phyloP scores from a whole-genome alignment of 2,329 filamentous ascomycete species.

The Monosporascus sp. region DNA sequence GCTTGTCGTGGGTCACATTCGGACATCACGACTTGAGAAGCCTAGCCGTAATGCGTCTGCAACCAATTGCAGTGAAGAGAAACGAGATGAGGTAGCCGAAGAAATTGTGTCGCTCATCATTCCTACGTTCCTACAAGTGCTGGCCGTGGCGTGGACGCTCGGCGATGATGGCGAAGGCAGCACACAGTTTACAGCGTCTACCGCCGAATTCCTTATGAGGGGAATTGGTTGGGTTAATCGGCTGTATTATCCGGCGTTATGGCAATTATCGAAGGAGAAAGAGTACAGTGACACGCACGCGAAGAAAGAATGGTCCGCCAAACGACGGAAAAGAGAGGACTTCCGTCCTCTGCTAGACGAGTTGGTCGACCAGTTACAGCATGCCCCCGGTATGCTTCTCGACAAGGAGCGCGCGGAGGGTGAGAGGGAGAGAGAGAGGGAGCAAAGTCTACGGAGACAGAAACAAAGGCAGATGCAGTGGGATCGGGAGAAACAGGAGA shows the following conservation, averaged over 20 bases:
- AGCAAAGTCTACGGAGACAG: slow-evolving; percentile 8
- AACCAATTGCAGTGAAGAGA: slow-evolving; percentile 4
- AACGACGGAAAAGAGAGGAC: slow-evolving; percentile 10
- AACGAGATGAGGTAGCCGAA: slow-evolving; percentile 11
- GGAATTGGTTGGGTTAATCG: slow-evolving; percentile 16
- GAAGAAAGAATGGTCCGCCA: not conserved
- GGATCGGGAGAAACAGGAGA: slow-evolving; percentile 10
- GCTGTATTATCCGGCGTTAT: slow-evolving; percentile 16
- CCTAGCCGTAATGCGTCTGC: slow-evolving; percentile 1
- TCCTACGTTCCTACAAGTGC: slow-evolving; percentile 19
- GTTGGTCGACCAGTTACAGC: slow-evolving; percentile 7
- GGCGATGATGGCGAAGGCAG: slow-evolving; percentile 13
- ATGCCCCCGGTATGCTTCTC: slow-evolving; percentile 13
- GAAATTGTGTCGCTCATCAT: slow-evolving; percentile 20
- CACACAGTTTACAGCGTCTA: slow-evolving; percentile 17
- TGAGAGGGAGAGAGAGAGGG: slow-evolving; percentile 2
- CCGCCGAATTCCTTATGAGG: slow-evolving; percentile 17
- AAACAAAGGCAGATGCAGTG: slow-evolving; percentile 9
- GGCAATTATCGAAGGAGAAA: slow-evolving; percentile 3
- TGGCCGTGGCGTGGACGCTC: slow-evolving; percentile 20
- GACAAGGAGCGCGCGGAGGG: slow-evolving; percentile 7
- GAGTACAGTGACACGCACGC: not conserved
- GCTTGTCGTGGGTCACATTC: slow-evolving; percentile 14
- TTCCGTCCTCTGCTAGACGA: slow-evolving; percentile 12
- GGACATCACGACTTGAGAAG: slow-evolving; percentile 8